phyloP scores from a whole-genome alignment of 2,329 filamentous ascomycete genomes.

The Chrysoporthe puriensis region DNA sequence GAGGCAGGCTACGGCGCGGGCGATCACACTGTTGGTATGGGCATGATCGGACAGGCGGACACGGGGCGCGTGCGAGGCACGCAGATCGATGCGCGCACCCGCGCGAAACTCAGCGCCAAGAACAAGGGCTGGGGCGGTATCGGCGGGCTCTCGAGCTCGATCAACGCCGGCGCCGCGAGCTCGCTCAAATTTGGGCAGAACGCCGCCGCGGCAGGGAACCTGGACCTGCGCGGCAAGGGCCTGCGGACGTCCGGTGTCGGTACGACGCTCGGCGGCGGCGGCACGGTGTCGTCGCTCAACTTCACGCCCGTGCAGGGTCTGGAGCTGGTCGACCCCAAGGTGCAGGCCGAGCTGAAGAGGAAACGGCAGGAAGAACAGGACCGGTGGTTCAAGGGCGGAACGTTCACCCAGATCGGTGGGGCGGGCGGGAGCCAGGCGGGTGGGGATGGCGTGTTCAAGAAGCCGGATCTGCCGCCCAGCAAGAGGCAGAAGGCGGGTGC shows the following conservation, averaged over 20 bases:
- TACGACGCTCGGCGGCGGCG: slow-evolving; percentile 66
- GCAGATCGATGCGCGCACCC: slow-evolving; percentile 90
- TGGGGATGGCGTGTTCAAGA: slow-evolving; percentile 73
- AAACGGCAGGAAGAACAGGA: slow-evolving; percentile 96
- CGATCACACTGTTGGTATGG: slow-evolving; percentile 83
- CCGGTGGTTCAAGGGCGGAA: slow-evolving; percentile 95
- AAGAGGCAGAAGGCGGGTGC: slow-evolving; percentile 74
- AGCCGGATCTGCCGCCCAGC: slow-evolving; percentile 71
- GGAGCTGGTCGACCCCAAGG: slow-evolving; percentile 92
- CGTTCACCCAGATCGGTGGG: slow-evolving; percentile 83
- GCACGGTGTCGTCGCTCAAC: slow-evolving; percentile 83
- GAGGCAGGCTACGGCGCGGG: slow-evolving; percentile 90
- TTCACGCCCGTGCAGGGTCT: slow-evolving; percentile 95
- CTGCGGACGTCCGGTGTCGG: slow-evolving; percentile 83
- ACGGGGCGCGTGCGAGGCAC: slow-evolving; percentile 86
- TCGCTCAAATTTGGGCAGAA: slow-evolving; percentile 77
- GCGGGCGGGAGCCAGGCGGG: slow-evolving; percentile 33
- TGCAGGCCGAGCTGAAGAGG: slow-evolving; percentile 81
- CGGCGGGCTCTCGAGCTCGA: slow-evolving; percentile 62
- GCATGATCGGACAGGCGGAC: slow-evolving; percentile 90
- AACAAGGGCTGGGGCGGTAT: slow-evolving; percentile 90
- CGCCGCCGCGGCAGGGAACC: slow-evolving; percentile 57
- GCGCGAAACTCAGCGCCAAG: slow-evolving; percentile 91
- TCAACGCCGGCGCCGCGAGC: slow-evolving; percentile 71
- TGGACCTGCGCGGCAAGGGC: slow-evolving; percentile 76